These are phyloP conservation scores for Elongisporangium anandrum DNA, from an alignment of 352 stramenopile genomes.

Conservation along the genomic window DNA sequence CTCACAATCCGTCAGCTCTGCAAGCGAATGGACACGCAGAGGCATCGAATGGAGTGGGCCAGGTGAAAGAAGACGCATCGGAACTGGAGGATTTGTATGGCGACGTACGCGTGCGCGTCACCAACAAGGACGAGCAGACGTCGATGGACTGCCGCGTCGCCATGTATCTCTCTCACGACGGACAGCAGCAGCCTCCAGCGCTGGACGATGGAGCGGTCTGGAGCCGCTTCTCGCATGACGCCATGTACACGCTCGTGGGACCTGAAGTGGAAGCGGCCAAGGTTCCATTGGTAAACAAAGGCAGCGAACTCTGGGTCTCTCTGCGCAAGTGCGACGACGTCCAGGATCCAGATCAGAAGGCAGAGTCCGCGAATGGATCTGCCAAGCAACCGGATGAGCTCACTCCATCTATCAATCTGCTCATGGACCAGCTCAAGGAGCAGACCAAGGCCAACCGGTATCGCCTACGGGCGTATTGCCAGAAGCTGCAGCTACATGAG, in stretches of 20 bases:
- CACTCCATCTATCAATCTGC: slow-evolving; percentile 68
- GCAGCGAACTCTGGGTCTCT: not conserved
- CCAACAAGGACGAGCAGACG: slow-evolving; percentile 13
- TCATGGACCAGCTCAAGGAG: slow-evolving; percentile 73
- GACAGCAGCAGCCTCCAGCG: not conserved
- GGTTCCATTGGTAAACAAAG: slow-evolving; percentile 16
- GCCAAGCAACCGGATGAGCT: slow-evolving; percentile 38
- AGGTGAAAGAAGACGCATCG: not conserved
- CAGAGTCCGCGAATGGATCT: not conserved
- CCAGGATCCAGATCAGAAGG: not conserved
- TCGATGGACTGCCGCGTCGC: slow-evolving; percentile 15
- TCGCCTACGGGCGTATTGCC: slow-evolving; percentile 42
- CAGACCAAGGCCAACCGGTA: slow-evolving; percentile 73
- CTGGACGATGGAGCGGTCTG: slow-evolving; percentile 16
- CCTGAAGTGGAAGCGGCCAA: slow-evolving; percentile 40
- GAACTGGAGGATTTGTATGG: slow-evolving; percentile 7
- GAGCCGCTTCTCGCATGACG: slow-evolving; percentile 63
- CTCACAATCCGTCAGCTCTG: slow-evolving; percentile 3
- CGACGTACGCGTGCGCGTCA: slow-evolving; percentile 36
- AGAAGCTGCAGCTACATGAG: slow-evolving; percentile 35
- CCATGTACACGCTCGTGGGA: slow-evolving; percentile 38
- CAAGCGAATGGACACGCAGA: not conserved
- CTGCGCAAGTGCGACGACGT: not conserved
- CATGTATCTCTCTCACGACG: slow-evolving; percentile 15
- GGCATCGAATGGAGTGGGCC: not conserved